Evolutionary conservation across 495 filamentous ascomycete species (phyloP).

Genomic region (Rhizodiscina lignyota): DNA sequence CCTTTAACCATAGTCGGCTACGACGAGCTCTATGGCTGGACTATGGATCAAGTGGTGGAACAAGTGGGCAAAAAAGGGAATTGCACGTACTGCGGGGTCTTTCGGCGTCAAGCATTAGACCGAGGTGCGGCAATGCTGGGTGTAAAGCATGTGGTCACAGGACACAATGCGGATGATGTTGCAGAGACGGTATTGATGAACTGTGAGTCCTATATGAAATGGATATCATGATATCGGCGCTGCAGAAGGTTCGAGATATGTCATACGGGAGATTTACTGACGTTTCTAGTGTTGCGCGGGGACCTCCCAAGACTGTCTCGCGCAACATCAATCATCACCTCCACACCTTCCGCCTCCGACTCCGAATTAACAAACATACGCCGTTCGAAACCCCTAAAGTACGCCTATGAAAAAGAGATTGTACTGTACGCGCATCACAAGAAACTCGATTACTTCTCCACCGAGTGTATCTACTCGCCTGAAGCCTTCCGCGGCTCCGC

Average conservation of each 20-base stretch:
- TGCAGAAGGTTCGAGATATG: neutral
- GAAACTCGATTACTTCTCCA: slow-evolving; percentile 92
- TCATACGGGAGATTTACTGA: too few relatives aligned
- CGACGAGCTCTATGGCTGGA: slow-evolving; percentile 93
- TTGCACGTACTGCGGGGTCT: slow-evolving; percentile 97
- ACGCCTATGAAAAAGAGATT: slow-evolving; percentile 98
- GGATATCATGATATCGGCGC: too few relatives aligned
- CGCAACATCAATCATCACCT: slow-evolving; percentile 83
- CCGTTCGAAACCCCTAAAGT: slow-evolving; percentile 90
- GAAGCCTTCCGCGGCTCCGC: slow-evolving; percentile 96
- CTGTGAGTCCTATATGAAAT: slow-evolving; percentile 8
- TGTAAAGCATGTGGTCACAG: slow-evolving; percentile 89
- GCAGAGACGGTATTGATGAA: slow-evolving; percentile 99
- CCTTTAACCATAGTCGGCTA: slow-evolving; percentile 82
- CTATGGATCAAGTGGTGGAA: slow-evolving; percentile 94
- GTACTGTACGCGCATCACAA: slow-evolving; percentile 94
- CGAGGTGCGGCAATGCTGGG: slow-evolving; percentile 74
- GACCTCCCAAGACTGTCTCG: slow-evolving; percentile 76
- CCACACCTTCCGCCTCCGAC: slow-evolving; percentile 15
- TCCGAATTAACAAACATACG: slow-evolving; percentile 38
- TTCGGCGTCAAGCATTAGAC: slow-evolving; percentile 85
- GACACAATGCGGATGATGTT: slow-evolving; percentile 94
- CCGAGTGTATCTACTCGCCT: slow-evolving; percentile 94
- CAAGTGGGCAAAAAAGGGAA: slow-evolving; percentile 97
- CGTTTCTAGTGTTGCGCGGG: slow-evolving; percentile 47